These are phyloP conservation scores for Azolla pinnata DNA, from an alignment of 75 land plant genomes.

Conservation along the genomic window DNA sequence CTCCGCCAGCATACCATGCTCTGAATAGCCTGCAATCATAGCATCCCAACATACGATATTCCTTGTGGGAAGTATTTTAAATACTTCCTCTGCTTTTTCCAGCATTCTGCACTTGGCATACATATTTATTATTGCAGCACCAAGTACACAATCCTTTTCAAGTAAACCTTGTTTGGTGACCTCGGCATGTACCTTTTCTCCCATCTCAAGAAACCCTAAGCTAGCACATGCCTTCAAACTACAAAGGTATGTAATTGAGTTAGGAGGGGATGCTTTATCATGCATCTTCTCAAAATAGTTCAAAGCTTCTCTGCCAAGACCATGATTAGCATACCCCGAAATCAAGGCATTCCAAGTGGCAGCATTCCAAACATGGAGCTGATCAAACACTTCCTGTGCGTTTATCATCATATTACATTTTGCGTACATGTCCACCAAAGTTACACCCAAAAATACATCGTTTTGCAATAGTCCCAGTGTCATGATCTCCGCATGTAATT, in stretches of 20 bases:
- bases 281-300: constrained; percentile 4
- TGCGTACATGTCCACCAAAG: constrained; percentile 38
- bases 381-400: constrained; percentile 24
- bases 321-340: constrained; percentile 15
- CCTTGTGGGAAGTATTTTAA: not conserved
- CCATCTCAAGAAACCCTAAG: constrained; percentile 11
- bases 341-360: constrained; percentile 40
- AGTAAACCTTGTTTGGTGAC: constrained; percentile 10
- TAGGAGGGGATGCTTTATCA: not conserved
- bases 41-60: constrained; percentile 19
- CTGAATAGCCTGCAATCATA: constrained; percentile 24
- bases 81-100: constrained; percentile 12
- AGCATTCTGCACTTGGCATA: constrained; percentile 25
- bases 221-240: constrained; percentile 13
- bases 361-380: constrained; percentile 11
- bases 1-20: constrained; percentile 13
- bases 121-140: constrained; percentile 24
- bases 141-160: not conserved
- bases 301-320: constrained; percentile 1
- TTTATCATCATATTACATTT: constrained; percentile 18
- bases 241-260: constrained; percentile 3
- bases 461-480: constrained; percentile 23
- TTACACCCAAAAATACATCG: constrained; percentile 28
- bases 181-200: constrained; percentile 30
- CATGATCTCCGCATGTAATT: constrained; percentile 27